Evolutionary conservation across 2,329 filamentous ascomycete genomes (phyloP).

Genomic region (Kalaharituber pfeilii): DNA sequence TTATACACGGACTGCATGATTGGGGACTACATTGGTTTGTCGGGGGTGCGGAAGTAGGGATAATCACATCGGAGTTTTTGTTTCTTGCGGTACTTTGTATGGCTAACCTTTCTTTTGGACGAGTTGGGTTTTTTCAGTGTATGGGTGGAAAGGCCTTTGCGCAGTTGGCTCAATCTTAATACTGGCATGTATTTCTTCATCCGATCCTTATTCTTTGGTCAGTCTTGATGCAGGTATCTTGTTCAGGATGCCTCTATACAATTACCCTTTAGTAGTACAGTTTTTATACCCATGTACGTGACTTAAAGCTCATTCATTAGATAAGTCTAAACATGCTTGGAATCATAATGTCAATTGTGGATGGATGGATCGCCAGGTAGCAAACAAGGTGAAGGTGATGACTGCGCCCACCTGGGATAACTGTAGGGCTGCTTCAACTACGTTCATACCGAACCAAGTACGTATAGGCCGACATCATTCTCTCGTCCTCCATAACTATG

Average conservation of each 20-base stretch:
- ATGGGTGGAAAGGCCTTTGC: not conserved
- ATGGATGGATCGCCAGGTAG: not conserved
- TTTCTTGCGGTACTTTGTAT: not conserved
- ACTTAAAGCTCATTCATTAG: not conserved
- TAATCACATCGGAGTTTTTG: not conserved
- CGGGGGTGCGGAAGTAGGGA: not conserved
- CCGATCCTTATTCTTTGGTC: not conserved
- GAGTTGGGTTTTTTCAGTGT: not conserved
- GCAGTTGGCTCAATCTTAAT: not conserved
- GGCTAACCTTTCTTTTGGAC: not conserved
- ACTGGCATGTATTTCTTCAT: not conserved
- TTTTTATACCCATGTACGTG: not conserved
- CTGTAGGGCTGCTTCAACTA: too few species aligned
- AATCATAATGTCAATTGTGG: not conserved
- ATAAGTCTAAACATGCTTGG: not conserved
- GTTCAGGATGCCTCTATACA: not conserved
- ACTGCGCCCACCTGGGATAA: too few species aligned
- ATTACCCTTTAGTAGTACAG: too few species aligned
- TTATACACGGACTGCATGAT: slow-evolving; percentile 1
- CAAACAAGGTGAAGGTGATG: not conserved
- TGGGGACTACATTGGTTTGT: not conserved
- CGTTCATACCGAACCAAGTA: not conserved
- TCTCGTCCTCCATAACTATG: not conserved
- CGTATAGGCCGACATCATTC: not conserved
- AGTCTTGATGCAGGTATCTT: not conserved